Evolutionary conservation across 331 rosid species (phyloP).

Genomic region (Rosa hybrid): DNA sequence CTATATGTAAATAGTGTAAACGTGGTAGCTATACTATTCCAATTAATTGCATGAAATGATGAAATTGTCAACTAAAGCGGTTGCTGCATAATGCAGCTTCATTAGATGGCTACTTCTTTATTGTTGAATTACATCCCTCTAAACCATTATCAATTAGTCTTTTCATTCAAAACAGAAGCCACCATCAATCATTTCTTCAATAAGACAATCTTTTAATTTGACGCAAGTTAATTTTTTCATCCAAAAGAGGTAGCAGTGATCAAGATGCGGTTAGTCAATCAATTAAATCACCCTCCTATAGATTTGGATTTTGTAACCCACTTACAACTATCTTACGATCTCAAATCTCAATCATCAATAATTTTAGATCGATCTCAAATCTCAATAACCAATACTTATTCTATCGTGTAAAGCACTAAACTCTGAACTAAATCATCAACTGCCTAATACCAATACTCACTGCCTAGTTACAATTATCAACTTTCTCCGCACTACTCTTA

Average conservation of each 20-base stretch:
- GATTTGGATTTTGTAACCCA: neutral
- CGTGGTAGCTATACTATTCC: neutral
- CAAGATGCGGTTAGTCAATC: neutral
- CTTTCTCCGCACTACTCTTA: neutral
- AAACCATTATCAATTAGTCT: neutral
- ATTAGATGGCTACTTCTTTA: neutral
- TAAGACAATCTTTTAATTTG: neutral
- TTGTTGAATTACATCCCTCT: neutral
- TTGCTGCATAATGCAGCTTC: neutral
- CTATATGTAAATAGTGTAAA: neutral
- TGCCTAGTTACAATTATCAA: too few relatives aligned
- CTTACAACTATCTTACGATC: neutral
- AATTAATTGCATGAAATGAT: neutral
- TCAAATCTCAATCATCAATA: too few relatives aligned
- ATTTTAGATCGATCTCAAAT: neutral
- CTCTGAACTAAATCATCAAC: neutral
- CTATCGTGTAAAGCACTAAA: neutral
- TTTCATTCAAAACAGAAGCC: too few relatives aligned
- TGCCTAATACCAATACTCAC: neutral
- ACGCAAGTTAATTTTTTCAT: neutral
- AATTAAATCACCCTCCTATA: neutral
- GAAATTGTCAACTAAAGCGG: neutral
- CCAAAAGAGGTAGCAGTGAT: neutral
- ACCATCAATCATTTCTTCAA: neutral
- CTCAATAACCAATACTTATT: neutral